Conservation (phyloP, 441 rosid genomes). For the Pelargonium exstipulatum region DNA sequence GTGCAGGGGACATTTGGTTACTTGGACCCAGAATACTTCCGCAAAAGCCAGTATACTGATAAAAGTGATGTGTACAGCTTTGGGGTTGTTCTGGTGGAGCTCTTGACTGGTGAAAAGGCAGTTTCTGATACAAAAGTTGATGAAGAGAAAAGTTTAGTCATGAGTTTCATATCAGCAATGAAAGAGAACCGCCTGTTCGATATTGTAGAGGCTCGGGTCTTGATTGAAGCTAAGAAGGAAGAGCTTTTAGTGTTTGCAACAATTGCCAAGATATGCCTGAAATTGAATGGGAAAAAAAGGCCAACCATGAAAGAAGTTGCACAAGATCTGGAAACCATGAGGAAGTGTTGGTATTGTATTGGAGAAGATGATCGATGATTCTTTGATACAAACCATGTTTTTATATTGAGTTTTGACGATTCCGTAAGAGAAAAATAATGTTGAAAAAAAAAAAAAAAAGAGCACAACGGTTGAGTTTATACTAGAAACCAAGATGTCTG, state of each 20-base stretch:
- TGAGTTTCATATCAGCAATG: slow-evolving; percentile 17
- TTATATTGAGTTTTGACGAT: too few species aligned
- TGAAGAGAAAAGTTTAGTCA: slow-evolving; percentile 18
- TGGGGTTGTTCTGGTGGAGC: slow-evolving; percentile 15
- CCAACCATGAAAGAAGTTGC: slow-evolving; percentile 36
- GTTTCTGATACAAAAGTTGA: slow-evolving; percentile 15
- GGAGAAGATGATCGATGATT: background rate
- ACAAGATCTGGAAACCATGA: slow-evolving; percentile 20
- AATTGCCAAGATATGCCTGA: slow-evolving; percentile 30
- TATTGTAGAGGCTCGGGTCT: slow-evolving; percentile 24
- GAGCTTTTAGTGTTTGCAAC: slow-evolving; percentile 29
- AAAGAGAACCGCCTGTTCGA: slow-evolving; percentile 11
- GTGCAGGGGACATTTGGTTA: slow-evolving; percentile 27
- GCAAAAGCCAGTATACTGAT: slow-evolving; percentile 13
- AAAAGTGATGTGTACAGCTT: slow-evolving; percentile 21
- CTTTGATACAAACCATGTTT: background rate
- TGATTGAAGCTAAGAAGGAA: slow-evolving; percentile 24
- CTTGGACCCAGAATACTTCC: slow-evolving; percentile 24
- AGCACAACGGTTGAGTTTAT: too few species aligned
- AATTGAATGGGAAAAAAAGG: slow-evolving; percentile 29
- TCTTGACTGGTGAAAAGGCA: slow-evolving; percentile 21
- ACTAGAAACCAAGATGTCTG: too few species aligned
- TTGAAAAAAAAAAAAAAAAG: too few species aligned
- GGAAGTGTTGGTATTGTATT: background rate
- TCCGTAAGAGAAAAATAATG: too few species aligned